These are phyloP conservation scores for Camellia granthamiana DNA, from an alignment of 148 eudicot genomes.

Conservation along the genomic window DNA sequence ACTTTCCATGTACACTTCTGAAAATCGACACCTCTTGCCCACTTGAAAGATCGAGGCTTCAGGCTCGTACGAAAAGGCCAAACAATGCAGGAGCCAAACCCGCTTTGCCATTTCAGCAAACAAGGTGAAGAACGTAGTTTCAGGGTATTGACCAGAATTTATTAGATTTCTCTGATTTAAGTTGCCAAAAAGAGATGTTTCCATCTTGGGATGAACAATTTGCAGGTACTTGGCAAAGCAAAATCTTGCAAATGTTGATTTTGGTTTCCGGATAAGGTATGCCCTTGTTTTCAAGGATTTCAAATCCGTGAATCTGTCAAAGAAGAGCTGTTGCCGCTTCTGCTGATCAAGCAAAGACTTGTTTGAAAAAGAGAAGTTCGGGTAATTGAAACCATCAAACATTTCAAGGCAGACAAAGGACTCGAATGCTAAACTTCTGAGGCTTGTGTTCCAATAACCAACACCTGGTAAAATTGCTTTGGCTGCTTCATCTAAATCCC, in stretches of 20 bases:
- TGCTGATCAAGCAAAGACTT: constrained; percentile 40
- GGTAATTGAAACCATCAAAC: constrained; percentile 72
- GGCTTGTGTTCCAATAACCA: constrained; percentile 43
- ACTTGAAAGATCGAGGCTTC: constrained; percentile 68
- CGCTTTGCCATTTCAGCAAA: constrained; percentile 77
- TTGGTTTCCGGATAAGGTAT: constrained; percentile 63
- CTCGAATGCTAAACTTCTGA: constrained; percentile 66
- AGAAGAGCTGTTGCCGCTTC: constrained; percentile 43
- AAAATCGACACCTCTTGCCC: constrained; percentile 48
- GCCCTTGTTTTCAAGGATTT: constrained; percentile 61
- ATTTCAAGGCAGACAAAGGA: constrained; percentile 77
- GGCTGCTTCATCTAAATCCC: constrained; percentile 75
- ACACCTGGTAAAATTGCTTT: constrained; percentile 68
- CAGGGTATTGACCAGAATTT: constrained; percentile 57
- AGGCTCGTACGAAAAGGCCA: constrained; percentile 63
- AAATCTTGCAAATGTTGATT: constrained; percentile 67
- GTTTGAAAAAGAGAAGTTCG: constrained; percentile 44
- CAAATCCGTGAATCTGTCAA: constrained; percentile 66
- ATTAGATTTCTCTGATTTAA: constrained; percentile 56
- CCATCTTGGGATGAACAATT: constrained; percentile 83
- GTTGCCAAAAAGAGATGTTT: constrained; percentile 69
- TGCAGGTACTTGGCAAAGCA: constrained; percentile 63
- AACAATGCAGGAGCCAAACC: constrained; percentile 78
- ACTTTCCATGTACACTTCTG: constrained; percentile 92
- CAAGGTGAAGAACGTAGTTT: constrained; percentile 43